Evolutionary conservation across 306 rosid species (phyloP), one percentile per base, ranked within the genome.

Genomic region (Casuarina cunninghamiana): DNA sequence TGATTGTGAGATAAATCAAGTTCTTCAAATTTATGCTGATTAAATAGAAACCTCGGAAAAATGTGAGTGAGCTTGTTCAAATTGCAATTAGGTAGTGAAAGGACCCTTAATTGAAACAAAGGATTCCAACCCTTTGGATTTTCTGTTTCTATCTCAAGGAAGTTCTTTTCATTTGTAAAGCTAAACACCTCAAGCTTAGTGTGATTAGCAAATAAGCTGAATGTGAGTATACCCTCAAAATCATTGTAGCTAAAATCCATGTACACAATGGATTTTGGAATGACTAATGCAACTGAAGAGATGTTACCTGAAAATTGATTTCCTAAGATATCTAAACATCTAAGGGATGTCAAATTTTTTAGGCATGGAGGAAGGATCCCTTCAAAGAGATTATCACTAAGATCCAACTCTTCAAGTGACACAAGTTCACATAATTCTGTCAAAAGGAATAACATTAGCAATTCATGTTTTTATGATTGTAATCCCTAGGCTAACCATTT

Each of bases 161-260:
- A 61, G 11, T 58, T 73, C 58, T 21, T 45, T 13, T 35, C 26
- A 50, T 50, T 42, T 65, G 70, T 41, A 42, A 74, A 75, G 9
- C 54, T 6, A 5, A 79, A 62, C 17, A 73, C 17, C 67, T 67
- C 26, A 37, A 74, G 75, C 41, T 63, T 66, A 26, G 79, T 66
- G 42, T 41, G 78, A 19, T 73, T 72, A 41, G 78, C 67, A 8
- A 79, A 51, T 54, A 74, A 51, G 60, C 78, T 72, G 6, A 79
- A 13, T 9, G 2, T 19, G 74, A 79, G 73, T 26, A 32, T 3
- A 16, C 78, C 78, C 41, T 58, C 78, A 73, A 79, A 79, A 39
- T 63, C 5, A 70, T 79, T 79, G 0, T 49, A 58, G 16, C 44
- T 6, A 13, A 79, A 68, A 5, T 73, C 50, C 15, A 79, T 61